These are phyloP conservation scores for Aspergillus sp. DNA, from an alignment of 2,329 filamentous ascomycete genomes.

Conservation along the genomic window DNA sequence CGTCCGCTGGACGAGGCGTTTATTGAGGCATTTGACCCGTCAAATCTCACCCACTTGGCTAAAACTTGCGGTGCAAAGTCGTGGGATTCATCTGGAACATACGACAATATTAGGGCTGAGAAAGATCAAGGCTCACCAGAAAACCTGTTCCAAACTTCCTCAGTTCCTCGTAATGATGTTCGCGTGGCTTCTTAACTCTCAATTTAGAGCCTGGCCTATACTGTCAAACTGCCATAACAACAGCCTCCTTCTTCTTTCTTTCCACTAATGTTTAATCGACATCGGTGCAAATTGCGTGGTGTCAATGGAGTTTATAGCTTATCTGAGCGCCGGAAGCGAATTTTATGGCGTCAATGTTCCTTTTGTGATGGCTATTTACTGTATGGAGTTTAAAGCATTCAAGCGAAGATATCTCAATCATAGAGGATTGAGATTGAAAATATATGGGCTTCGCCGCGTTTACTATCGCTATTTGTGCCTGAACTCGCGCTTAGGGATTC, in stretches of 20 bases:
- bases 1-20: conserved; percentile 38
- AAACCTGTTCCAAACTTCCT: conserved; percentile 1
- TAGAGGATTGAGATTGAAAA: not conserved
- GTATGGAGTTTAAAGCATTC: not conserved
- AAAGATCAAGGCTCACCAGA: conserved; percentile 8
- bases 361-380: conserved; percentile 1
- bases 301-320: not conserved
- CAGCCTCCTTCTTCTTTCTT: not conserved
- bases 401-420: not conserved
- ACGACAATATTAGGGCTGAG: conserved; percentile 1
- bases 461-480: not conserved
- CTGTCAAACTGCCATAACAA: not conserved
- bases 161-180: conserved; percentile 4
- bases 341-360: not conserved
- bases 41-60: conserved; percentile 19
- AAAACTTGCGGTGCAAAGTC: conserved; percentile 17
- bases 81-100: conserved; percentile 13
- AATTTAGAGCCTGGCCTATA: not conserved
- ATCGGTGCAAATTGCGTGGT: not conserved
- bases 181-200: not conserved
- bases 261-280: not conserved
- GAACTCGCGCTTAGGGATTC: not conserved
- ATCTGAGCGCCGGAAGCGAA: not conserved
- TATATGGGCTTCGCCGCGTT: not conserved
- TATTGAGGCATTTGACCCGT: conserved; percentile 27